These are phyloP conservation scores for Botryotinia narcissicola DNA, from an alignment of 2,329 filamentous ascomycete genomes.

Conservation along the genomic window DNA sequence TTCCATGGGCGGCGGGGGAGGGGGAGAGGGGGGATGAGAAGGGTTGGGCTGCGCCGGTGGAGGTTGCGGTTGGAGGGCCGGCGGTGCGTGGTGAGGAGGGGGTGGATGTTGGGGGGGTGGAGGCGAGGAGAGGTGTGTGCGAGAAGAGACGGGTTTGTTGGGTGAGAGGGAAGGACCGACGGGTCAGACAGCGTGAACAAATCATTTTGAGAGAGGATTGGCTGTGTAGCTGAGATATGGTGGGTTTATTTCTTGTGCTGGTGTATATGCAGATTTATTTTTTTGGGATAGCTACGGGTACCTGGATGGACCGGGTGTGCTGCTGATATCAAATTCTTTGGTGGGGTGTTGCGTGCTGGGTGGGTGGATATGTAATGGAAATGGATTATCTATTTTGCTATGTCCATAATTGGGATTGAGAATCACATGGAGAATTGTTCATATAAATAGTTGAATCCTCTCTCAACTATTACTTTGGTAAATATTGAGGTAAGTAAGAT, in stretches of 20 bases:
- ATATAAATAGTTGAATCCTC: neutral
- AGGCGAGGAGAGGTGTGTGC: constrained; percentile 23
- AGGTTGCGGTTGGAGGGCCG: constrained; percentile 30
- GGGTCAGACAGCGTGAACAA: constrained; percentile 49
- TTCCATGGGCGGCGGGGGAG: constrained; percentile 24
- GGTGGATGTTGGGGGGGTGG: constrained; percentile 30
- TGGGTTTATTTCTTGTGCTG: constrained; percentile 30
- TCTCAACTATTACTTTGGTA: too few relatives aligned
- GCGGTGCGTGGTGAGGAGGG: constrained; percentile 24
- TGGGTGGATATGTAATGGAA: neutral
- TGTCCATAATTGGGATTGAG: neutral
- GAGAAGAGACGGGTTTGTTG: constrained; percentile 24
- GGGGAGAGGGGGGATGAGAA: constrained; percentile 38
- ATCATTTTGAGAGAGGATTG: constrained; percentile 35
- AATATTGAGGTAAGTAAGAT: neutral
- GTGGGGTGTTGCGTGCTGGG: neutral
- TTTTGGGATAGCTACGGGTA: constrained; percentile 32
- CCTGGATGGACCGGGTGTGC: constrained; percentile 21
- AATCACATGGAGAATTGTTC: neutral
- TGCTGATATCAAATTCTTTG: constrained; percentile 30
- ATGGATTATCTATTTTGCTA: neutral
- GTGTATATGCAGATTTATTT: constrained; percentile 28
- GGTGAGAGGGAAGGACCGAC: constrained; percentile 36
- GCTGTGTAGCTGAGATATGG: constrained; percentile 4
- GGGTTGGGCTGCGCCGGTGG: constrained; percentile 35